Percentiles rank a stretch among this genome's conserved stretches.
Conservation (phyloP, 2,329 filamentous ascomycete species). For the Nannizziopsis barbatae region DNA sequence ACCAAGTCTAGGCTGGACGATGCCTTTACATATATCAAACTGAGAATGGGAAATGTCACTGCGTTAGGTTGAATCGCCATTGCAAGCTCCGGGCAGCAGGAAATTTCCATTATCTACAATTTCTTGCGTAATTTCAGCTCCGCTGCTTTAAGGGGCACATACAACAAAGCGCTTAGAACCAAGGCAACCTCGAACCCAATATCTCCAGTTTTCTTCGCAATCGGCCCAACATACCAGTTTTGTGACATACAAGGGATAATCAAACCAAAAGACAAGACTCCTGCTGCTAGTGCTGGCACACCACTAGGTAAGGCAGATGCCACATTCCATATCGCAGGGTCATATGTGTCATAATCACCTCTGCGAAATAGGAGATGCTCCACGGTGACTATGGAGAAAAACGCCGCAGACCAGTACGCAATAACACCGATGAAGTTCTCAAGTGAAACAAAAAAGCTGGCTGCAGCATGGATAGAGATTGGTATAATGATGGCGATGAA, state of each 20-base stretch:
- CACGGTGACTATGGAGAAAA: slow-evolving; percentile 47
- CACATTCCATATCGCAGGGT: slow-evolving; percentile 53
- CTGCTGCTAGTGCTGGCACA: slow-evolving; percentile 49
- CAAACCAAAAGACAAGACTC: slow-evolving; percentile 53
- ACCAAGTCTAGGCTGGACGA: too few species aligned
- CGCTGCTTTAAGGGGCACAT: slow-evolving; percentile 12
- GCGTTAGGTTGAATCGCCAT: too few species aligned
- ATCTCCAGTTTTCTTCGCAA: slow-evolving; percentile 47
- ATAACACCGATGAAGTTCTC: slow-evolving; percentile 27
- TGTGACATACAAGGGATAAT: slow-evolving; percentile 52
- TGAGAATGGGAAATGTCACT: too few species aligned
- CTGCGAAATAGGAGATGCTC: slow-evolving; percentile 54
- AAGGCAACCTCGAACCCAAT: slow-evolving; percentile 44
- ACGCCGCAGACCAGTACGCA: slow-evolving; percentile 49
- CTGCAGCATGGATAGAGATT: slow-evolving; percentile 52
- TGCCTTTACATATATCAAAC: too few species aligned
- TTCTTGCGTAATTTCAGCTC: slow-evolving; percentile 13
- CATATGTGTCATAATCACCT: slow-evolving; percentile 38
- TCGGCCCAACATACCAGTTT: slow-evolving; percentile 56
- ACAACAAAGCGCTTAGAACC: slow-evolving; percentile 14
- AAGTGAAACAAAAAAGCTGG: slow-evolving; percentile 44
- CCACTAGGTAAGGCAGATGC: slow-evolving; percentile 50
- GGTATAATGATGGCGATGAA: slow-evolving; percentile 55
- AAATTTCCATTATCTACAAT: not conserved
- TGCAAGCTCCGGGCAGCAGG: not conserved